Conservation (phyloP, 768 basidiomycete genomes). For the Panaeolus cyanescens region DNA sequence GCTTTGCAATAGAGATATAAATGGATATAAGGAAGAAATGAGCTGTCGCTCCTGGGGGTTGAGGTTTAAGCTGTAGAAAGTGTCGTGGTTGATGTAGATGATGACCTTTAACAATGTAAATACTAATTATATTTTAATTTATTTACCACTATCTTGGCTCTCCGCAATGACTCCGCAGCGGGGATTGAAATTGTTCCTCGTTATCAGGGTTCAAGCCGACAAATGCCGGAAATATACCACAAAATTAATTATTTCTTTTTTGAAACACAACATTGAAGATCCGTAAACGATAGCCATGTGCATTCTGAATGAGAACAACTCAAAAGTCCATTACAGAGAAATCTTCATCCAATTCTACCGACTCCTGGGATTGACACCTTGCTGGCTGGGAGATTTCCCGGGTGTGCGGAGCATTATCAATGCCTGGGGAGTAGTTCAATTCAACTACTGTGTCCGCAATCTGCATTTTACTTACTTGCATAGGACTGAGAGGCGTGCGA, state of each 20-base stretch:
- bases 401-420: background rate
- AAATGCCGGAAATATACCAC: constrained; percentile 8
- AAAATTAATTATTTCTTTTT: background rate
- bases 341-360: background rate
- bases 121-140: constrained; percentile 14
- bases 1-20: constrained; percentile 20
- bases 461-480: background rate
- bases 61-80: constrained; percentile 15
- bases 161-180: constrained; percentile 31
- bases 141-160: constrained; percentile 16
- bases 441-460: background rate
- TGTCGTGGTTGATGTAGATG: constrained; percentile 20
- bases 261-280: constrained; percentile 11
- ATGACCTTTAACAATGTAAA: constrained; percentile 17
- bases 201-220: background rate
- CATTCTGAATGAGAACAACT: background rate
- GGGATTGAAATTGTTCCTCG: constrained; percentile 20
- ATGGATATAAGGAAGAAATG: constrained; percentile 10
- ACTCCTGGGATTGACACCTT: background rate
- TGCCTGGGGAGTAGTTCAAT: background rate
- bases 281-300: background rate
- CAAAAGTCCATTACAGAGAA: constrained; percentile 6
- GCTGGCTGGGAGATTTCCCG: background rate
- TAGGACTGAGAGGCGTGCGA: background rate
- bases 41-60: background rate